Base-by-base conservation (phyloP, 441 rosid species). In the Brassica balearica region DNA sequence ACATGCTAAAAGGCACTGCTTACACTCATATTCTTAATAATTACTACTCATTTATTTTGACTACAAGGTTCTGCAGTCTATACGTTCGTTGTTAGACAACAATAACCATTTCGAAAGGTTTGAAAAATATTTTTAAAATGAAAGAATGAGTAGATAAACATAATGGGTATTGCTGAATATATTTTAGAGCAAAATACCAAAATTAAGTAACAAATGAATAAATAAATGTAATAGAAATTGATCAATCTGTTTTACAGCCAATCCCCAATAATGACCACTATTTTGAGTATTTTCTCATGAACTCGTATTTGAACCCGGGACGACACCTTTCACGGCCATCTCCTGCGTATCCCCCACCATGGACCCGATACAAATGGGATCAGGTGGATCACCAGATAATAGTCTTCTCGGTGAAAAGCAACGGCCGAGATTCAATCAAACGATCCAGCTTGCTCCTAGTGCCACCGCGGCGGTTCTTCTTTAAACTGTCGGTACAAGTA, bases 361-460 rank as follows among this genome's bases (percentile, higher is more conserved):
- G 1, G 1, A 75, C 68, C 58, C 51, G 6, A 17, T 29, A 83
- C 36, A 85, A 81, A 76, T 61, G 3, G 8, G 43, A 36, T 36
- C 43, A 36, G 43, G 2, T 36, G 43, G 1, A 0, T 78, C 73
- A 87, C 87, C 91, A 90, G 25, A 86, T 76, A 0, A 56, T 12
- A 65, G 86, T 75, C 55, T 87, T 87, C 6, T 15, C 17, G 17
- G 17, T 15, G 17, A 15, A 15, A 15, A 91, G 93, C 78, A 94
- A 82, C 63, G 97, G 94, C 55, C 91, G 84, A 51, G 91, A 87
- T 66, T 94, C 97, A 0, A 78, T 71, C 89, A 89, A 82, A 7
- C 84, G 69, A 72, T 84, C 92, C 5, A 81, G 67, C 72, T 85
- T 82, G 29, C 69, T 79, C 71, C 82, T 73, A 2, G 38, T 15